Base-by-base conservation (phyloP, 768 basidiomycete genomes). In the Amanita jacksonii region DNA sequence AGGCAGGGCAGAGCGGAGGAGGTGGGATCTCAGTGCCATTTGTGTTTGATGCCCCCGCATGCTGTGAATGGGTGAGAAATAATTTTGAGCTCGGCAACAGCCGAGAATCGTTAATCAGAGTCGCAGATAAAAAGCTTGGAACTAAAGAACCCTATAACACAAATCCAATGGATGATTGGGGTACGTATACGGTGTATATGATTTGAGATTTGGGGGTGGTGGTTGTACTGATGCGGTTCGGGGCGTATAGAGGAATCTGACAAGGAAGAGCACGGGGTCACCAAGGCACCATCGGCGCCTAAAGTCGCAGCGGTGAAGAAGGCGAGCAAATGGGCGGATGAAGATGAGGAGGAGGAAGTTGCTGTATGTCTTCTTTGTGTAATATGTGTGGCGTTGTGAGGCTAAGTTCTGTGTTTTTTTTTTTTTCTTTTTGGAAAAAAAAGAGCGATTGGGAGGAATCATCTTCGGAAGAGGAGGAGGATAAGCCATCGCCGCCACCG, bases 381-480 rank as follows among this genome's bases (percentile, higher is more conserved):
- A 25, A 49, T 27, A 27, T 31, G 13, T 8, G 2, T 48, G 23
- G 28, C n/a, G n/a, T n/a, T n/a, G n/a, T n/a, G n/a, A n/a, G n/a
- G n/a, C n/a, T n/a, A n/a, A n/a, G n/a, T n/a, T n/a, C n/a, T n/a
- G n/a, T n/a, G n/a, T n/a, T n/a, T n/a, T n/a, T n/a, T n/a, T n/a
- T n/a, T n/a, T n/a, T n/a, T n/a, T n/a, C 13, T 20, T 19, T n/a
- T 19, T 15, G 35, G 39, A 24, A 41, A 10, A 4, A 9, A 49
- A 47, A 94, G 90, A 91, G 88, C 62, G 93, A 96, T 63, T 98
- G 94, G 94, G 93, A 98, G 54, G 86, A 70, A 25, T 85, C 85
- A 1, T 81, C 80, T 5, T 77, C 77, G 5, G 82, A 84, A 30
- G 88, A 88, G 43, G 76, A 79, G 68, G 54, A 68, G 48, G 54